Evolutionary conservation across 768 basidiomycete genomes (phyloP), one percentile per base, ranked within the genome.

Genomic region (Tremella mesenterica): DNA sequence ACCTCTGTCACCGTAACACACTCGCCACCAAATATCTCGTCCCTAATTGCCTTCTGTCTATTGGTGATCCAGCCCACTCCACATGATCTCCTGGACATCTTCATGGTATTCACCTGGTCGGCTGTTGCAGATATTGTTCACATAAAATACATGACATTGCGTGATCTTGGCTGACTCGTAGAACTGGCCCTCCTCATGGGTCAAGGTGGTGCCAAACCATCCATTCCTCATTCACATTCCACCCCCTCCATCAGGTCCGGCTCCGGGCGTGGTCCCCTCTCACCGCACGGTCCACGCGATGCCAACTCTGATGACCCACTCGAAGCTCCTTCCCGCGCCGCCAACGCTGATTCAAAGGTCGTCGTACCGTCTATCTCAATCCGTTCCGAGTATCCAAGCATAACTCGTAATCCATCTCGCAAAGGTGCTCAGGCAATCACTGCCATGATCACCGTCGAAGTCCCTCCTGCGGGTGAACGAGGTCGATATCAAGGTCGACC

Each of bases 181-280:
- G 93, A 97, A 77, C 80, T 96, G 45, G 93, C 93, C 18, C 85
- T 88, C 3, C 80, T 97, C 57, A 93, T 88, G 2, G 93, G 93
- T 52, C 82, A 84, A 4, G 53, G 39, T 48, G 13, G 89, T 25
- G 23, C n/a, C 9, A 23, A 41, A 2, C 56, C 47, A 8, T 80
- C 70, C 84, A 86, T 27, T 56, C 25, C 50, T 60, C 60, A 61
- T 63, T 57, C 56, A 59, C 54, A 53, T 59, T 43, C 57, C 58
- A 50, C 30, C 59, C 51, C 63, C 18, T 71, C 72, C 2, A 54
- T 70, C 54, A 47, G 54, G 13, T 60, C 65, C 1, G 57, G 56
- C 2, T 53, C 26, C 33, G 50, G 27, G 9, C 54, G 48, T 31
- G 45, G 47, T n/a, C 41, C 51, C 16, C 38, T 33, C 26, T 53